Evolutionary conservation across 352 stramenopile genomes (phyloP).

Genomic region (Phytophthora uliginosa): DNA sequence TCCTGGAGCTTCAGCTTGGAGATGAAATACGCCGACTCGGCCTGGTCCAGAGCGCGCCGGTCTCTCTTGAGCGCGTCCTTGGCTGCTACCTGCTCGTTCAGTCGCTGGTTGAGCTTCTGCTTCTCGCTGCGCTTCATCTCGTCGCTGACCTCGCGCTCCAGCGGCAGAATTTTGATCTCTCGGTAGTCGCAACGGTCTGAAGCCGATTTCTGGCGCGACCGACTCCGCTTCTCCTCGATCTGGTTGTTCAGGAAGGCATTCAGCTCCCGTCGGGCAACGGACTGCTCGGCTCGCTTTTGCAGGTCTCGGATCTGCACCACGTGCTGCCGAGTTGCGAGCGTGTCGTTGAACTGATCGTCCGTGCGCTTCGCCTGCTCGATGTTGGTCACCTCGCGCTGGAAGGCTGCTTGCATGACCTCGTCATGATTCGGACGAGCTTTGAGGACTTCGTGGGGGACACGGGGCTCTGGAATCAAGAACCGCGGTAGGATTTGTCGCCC

Average conservation of each 20-base stretch:
- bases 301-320: slow-evolving; percentile 54
- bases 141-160: slow-evolving; percentile 39
- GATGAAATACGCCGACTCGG: slow-evolving; percentile 69
- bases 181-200: slow-evolving; percentile 10
- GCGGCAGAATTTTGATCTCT: slow-evolving; percentile 53
- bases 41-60: slow-evolving; percentile 51
- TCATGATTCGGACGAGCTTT: slow-evolving; percentile 31
- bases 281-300: slow-evolving; percentile 50
- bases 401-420: slow-evolving; percentile 42
- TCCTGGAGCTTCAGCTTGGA: slow-evolving; percentile 52
- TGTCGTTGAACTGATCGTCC: slow-evolving; percentile 26
- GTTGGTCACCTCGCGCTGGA: slow-evolving; percentile 37
- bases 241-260: slow-evolving; percentile 63
- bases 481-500: slow-evolving; percentile 52
- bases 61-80: slow-evolving; percentile 54
- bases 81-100: slow-evolving; percentile 60
- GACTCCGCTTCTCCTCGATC: slow-evolving; percentile 53
- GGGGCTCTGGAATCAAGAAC: slow-evolving; percentile 53
- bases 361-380: slow-evolving; percentile 30
- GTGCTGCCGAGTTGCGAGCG: slow-evolving; percentile 27
- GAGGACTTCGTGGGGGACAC: slow-evolving; percentile 22
- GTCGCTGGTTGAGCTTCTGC: slow-evolving; percentile 48
- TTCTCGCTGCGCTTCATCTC: slow-evolving; percentile 48
- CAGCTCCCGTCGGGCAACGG: slow-evolving; percentile 49
- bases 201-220: slow-evolving; percentile 16